Evolutionary conservation across 1,139 yeast genomes (phyloP), one percentile per base, ranked within the genome.

Genomic region (Taphrina populina): DNA sequence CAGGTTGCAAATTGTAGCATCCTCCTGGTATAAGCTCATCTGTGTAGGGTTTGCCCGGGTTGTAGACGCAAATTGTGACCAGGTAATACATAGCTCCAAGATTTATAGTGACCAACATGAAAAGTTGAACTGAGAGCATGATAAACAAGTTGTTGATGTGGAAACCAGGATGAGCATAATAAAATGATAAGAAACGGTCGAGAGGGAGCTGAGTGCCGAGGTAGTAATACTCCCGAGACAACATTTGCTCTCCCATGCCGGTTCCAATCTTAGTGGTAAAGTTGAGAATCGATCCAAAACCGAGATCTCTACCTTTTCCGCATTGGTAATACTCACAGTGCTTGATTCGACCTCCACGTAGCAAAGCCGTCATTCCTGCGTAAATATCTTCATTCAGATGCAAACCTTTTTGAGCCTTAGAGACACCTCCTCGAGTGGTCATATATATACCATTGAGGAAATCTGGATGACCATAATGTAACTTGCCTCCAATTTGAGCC

Each of bases 241-340:
- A 78, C 94, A 92, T 90, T 75, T 92, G 98, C 75, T 92, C 98
- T 75, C 98, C 98, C 98, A 92, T 92, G 85, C 98, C 98, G 68
- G 97, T 95, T 78, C 98, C 98, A 82, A 92, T 92, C 79, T 92
- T 92, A 60, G 98, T 92, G 33, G 97, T 92, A 82, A 92, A 92
- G 75, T 92, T 92, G 78, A 92, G 81, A 79, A 92, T 88, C 37
- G 98, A 90, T 62, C 96, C 96, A 73, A 92, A 92, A 76, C 98
- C 98, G 76, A 92, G 82, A 83, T 92, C 98, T 83, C 98, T 88
- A 75, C 98, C 98, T 75, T 92, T 92, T 84, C 98, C 98, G 82
- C 98, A 92, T 75, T 92, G 98, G 75, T 87, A 92, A 76, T 90
- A 92, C 73, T 92, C 98, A 79, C 97, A 92, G 71, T 92, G 98